phyloP scores from a whole-genome alignment of 192 early-diverging fungal genomes.

The Gryganskiella cystojenkinii region DNA sequence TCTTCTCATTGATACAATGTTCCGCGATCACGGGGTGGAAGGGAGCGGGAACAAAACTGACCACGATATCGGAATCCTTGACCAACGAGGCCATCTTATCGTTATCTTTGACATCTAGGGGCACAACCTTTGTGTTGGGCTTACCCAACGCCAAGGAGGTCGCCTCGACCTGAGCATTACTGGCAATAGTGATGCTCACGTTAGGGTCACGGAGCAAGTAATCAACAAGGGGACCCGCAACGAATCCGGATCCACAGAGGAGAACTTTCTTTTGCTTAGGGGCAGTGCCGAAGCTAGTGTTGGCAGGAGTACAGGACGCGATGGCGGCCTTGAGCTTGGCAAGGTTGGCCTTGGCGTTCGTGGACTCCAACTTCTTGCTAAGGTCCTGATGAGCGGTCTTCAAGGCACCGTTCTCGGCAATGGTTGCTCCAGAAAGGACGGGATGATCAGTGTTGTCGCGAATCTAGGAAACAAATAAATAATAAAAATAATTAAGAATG shows the following conservation, averaged over 20 bases:
- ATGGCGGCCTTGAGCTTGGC: slow-evolving; percentile 11
- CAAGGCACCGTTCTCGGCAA: slow-evolving; percentile 79
- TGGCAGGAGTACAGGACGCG: too few species aligned
- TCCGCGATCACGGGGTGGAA: slow-evolving; percentile 84
- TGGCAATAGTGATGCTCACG: slow-evolving; percentile 81
- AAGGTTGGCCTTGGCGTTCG: slow-evolving; percentile 36
- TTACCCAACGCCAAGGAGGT: slow-evolving; percentile 69
- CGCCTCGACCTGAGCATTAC: slow-evolving; percentile 80
- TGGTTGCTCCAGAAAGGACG: slow-evolving; percentile 79
- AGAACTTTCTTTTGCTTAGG: slow-evolving; percentile 65
- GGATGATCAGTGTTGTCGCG: slow-evolving; percentile 68
- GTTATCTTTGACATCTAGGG: slow-evolving; percentile 79
- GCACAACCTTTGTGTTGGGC: slow-evolving; percentile 67
- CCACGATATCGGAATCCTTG: slow-evolving; percentile 84
- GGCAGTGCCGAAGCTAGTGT: slow-evolving; percentile 11
- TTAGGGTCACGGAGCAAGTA: slow-evolving; percentile 73
- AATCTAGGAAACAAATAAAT: slow-evolving; percentile 22
- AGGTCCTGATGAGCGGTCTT: slow-evolving; percentile 66
- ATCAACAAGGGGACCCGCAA: slow-evolving; percentile 91
- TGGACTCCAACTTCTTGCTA: slow-evolving; percentile 51
- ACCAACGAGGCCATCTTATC: slow-evolving; percentile 70
- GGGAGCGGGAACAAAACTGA: slow-evolving; percentile 90
- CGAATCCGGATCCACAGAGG: slow-evolving; percentile 90
- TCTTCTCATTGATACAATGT: slow-evolving; percentile 81
- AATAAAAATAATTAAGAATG: too few species aligned